Evolutionary conservation across 2,329 filamentous ascomycete genomes (phyloP).

Genomic region (Curvularia verruculosa): DNA sequence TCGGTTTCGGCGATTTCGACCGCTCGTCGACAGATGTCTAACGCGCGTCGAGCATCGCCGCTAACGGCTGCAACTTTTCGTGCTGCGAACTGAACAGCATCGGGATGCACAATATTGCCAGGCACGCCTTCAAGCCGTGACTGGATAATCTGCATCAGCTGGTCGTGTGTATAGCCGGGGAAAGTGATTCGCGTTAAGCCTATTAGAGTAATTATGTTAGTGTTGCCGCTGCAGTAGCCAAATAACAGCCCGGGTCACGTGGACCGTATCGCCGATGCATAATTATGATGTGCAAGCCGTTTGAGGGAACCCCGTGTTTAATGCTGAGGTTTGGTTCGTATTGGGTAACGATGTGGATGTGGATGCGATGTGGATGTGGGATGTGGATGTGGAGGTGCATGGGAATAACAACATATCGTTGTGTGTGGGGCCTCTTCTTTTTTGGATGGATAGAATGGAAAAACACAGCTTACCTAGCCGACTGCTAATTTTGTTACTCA

Average conservation of each 20-base stretch:
- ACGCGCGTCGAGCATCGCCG: conserved; percentile 86
- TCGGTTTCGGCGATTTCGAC: conserved; percentile 93
- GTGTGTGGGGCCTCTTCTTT: conserved; percentile 25
- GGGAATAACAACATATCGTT: conserved; percentile 6
- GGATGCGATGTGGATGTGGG: not conserved
- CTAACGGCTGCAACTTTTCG: conserved; percentile 96
- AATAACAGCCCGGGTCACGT: conserved; percentile 20
- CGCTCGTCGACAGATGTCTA: conserved; percentile 93
- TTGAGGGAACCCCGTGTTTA: conserved; percentile 25
- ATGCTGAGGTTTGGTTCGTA: conserved; percentile 22
- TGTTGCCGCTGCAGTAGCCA: conserved; percentile 30
- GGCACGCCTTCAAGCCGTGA: conserved; percentile 89
- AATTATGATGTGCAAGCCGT: conserved; percentile 23
- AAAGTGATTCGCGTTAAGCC: conserved; percentile 94
- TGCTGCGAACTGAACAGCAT: conserved; percentile 94
- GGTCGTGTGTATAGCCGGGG: conserved; percentile 94
- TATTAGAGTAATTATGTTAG: conserved; percentile 39
- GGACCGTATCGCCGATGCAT: conserved; percentile 23
- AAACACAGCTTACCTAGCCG: conserved; percentile 56
- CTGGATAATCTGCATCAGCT: conserved; percentile 96
- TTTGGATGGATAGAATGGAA: conserved; percentile 22
- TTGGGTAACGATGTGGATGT: conserved; percentile 9
- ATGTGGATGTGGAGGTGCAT: not conserved
- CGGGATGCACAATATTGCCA: conserved; percentile 86
- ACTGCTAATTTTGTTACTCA: conserved; percentile 98